Conservation (phyloP, 805 yeast species). For the Wickerhamomyces chambardii region DNA sequence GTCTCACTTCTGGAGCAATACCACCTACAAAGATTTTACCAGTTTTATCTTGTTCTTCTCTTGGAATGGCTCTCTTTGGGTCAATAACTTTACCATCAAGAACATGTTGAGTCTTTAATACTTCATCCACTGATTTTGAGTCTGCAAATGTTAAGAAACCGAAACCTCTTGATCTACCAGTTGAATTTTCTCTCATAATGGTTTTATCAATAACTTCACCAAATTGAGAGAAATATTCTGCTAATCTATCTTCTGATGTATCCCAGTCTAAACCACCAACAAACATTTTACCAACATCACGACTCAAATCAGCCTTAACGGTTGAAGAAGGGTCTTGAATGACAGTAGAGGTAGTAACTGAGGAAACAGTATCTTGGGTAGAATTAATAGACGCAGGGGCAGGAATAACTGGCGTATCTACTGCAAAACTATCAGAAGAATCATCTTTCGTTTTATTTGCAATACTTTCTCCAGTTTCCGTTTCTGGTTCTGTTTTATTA, state of each 20-base stretch:
- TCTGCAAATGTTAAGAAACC: constrained; percentile 86
- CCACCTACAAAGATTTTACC: constrained; percentile 98
- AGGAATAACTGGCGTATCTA: too few species aligned
- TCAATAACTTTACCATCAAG: constrained; percentile 95
- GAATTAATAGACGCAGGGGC: too few species aligned
- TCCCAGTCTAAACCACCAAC: constrained; percentile 98
- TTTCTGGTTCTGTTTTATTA: too few species aligned
- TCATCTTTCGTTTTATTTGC: too few species aligned
- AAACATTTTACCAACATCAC: constrained; percentile 87
- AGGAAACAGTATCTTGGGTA: too few species aligned
- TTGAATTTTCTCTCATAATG: constrained; percentile 82
- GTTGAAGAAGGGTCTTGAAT: neutral
- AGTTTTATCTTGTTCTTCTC: constrained; percentile 94
- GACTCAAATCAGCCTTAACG: constrained; percentile 39
- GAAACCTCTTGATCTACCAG: constrained; percentile 91
- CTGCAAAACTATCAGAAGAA: too few species aligned
- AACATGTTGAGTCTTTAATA: constrained; percentile 76
- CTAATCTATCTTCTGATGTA: constrained; percentile 82
- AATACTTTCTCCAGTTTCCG: too few species aligned
- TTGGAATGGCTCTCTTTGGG: constrained; percentile 95
- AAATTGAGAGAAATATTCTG: constrained; percentile 73
- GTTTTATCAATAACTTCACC: constrained; percentile 86
- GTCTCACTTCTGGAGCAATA: constrained; percentile 87
- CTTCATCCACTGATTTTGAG: constrained; percentile 78
- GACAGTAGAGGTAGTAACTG: constrained; percentile 3